phyloP scores from a whole-genome alignment of 2,329 filamentous ascomycete species.

The Trichoderma citrinoviride region DNA sequence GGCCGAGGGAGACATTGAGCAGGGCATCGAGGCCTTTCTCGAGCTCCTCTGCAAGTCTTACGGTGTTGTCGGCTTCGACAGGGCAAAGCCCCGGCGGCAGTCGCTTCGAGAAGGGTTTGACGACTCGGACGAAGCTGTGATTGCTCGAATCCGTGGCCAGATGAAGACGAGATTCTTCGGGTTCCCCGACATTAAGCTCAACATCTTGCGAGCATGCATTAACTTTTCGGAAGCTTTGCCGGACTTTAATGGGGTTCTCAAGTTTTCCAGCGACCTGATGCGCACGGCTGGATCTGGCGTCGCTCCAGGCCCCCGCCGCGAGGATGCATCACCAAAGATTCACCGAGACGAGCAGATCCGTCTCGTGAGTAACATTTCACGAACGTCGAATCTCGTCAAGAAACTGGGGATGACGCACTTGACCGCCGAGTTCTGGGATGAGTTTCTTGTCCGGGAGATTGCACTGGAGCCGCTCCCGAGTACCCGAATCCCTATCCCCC shows the following conservation, averaged over 20 bases:
- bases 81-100: constrained; percentile 29
- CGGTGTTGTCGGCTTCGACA: constrained; percentile 57
- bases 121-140: constrained; percentile 52
- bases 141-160: constrained; percentile 59
- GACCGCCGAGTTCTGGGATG: constrained; percentile 91
- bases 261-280: constrained; percentile 80
- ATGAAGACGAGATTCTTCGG: constrained; percentile 66
- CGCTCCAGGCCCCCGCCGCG: constrained; percentile 66
- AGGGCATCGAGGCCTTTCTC: constrained; percentile 63
- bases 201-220: constrained; percentile 84
- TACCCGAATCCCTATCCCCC: constrained; percentile 63
- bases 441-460: constrained; percentile 81
- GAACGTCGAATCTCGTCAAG: constrained; percentile 74
- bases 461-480: constrained; percentile 63
- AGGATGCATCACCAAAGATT: constrained; percentile 68
- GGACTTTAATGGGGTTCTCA: constrained; percentile 85
- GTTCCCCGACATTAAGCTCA: constrained; percentile 75
- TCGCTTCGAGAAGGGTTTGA: constrained; percentile 29
- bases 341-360: constrained; percentile 79
- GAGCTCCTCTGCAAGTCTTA: constrained; percentile 61
- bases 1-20: constrained; percentile 62
- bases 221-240: constrained; percentile 92
- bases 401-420: constrained; percentile 69
- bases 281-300: constrained; percentile 78
- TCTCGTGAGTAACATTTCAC: constrained; percentile 79